phyloP scores from a whole-genome alignment of 176 grass and related monocot species.

The Dendrocalamus sinicus region DNA sequence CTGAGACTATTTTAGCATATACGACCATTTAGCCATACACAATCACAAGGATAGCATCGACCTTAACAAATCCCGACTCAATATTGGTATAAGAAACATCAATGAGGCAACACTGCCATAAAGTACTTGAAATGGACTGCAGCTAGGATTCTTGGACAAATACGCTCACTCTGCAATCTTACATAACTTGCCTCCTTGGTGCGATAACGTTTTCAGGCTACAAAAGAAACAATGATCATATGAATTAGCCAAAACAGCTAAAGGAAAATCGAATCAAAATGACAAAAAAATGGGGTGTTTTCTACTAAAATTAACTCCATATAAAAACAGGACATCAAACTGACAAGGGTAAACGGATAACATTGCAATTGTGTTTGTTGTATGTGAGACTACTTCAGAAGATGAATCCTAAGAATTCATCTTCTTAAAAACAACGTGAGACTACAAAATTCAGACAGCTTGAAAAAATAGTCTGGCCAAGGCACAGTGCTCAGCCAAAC shows the following conservation, averaged over 20 bases:
- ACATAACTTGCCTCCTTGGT: conserved; percentile 48
- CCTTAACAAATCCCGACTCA: conserved; percentile 5
- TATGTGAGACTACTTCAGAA: not conserved
- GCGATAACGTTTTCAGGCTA: conserved; percentile 51
- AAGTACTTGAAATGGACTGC: conserved; percentile 21
- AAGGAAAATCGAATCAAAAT: not conserved
- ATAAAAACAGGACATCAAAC: not conserved
- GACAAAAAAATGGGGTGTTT: not conserved
- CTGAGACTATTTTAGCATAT: conserved; percentile 13
- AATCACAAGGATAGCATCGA: not conserved
- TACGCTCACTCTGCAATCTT: not conserved
- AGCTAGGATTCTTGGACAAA: not conserved
- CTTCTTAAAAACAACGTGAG: too few relatives aligned
- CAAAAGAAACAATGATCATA: not conserved
- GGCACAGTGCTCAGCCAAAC: not conserved
- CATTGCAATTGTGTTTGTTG: not conserved
- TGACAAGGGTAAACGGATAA: not conserved
- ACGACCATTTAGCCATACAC: not conserved
- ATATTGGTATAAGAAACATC: conserved; percentile 20
- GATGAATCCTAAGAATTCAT: not conserved
- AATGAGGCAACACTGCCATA: not conserved
- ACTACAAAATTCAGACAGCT: not conserved
- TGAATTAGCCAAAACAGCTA: not conserved
- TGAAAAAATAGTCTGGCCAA: not conserved
- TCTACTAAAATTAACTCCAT: not conserved